Base-by-base conservation (phyloP, 2,329 filamentous ascomycete species). In the Pyrenophora teres region DNA sequence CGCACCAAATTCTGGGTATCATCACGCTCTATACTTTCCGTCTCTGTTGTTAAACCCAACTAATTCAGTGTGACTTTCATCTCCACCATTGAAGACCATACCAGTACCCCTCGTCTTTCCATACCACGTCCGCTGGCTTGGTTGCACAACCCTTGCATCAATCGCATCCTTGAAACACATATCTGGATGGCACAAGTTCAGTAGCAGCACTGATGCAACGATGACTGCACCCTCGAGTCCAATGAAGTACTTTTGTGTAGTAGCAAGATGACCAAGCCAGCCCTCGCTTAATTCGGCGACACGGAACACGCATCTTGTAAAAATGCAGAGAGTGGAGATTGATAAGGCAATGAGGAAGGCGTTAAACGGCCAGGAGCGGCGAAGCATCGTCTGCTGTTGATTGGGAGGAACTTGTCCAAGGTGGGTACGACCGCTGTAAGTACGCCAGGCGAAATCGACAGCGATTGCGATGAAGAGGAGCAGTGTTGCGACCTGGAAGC, bases 251-350 rank as follows among this genome's bases (percentile, higher is more conserved):
- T 57, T 66, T 49, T 75, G 69, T 16, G 67, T 73, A 40, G 63
- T 62, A 67, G 87, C 86, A 60, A 89, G 69, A 18, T 77, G 70
- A 0, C 86, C 85, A 3, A 65, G 71, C 81, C 85, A 90, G 1
- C 87, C 87, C 45, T 81, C 76, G 56, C 80, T 82, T 57, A 90
- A 73, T 77, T 90, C 87, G 0, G 82, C 83, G 18, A 88, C 82
- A 47, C 87, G 81, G 71, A 85, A 90, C 36, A 85, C 81, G 57
- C 81, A 85, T 7, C 87, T 78, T 62, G 83, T 82, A 55, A 89
- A 82, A 63, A 90, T 84, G 60, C 79, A 81, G 10, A 87, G 45
- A n/a, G 85, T 86, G 2, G 84, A 79, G 2, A 87, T 68, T 1
- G 74, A 67, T 15, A 88, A 76, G 9, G 81, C 82, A n/a, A 62